Base-by-base conservation (phyloP, 441 rosid species). In the Gossypium aridum region DNA sequence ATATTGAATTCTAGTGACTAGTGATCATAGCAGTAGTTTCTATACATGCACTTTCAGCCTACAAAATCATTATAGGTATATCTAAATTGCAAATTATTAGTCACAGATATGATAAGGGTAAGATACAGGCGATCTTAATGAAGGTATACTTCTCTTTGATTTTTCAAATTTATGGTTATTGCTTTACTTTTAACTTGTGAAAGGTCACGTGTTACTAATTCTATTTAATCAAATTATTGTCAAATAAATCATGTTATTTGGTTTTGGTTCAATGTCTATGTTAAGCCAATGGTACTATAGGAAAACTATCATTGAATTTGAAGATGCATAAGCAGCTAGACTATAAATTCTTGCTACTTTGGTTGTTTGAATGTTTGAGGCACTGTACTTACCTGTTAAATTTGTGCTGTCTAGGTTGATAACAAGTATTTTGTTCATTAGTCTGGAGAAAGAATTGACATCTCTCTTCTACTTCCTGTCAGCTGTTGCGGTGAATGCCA, bases 401-500 rank as follows among this genome's bases (percentile, higher is more conserved):
- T 75, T 23, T 37, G n/a, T 34, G 20, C 68, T 73, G 72, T 59
- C 64, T 75, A 74, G 31, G 59, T 62, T 26, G 62, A 17, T 28
- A 28, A 70, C 49, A 17, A 53, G 39, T 76, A 14, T 22, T 67
- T 61, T 57, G 53, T 72, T 66, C 16, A 59, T 51, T 39, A 22
- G 49, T 51, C n/a, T 47, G 26, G 25, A 49, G 45, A 62, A 37
- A 70, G 13, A 28, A 63, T 12, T 66, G 39, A 8, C 34, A 20
- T 59, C 34, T 68, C 61, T 80, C 70, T 79, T 61, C 55, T 65
- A 80, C 72, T 47, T 76, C 71, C 56, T 75, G 64, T 74, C 96
- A 96, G 99, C 97, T 85, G 97, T 96, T 67, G 99, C 98, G 9
- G 97, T 93, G 79, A 93, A 96, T 82, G 90, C 90, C 75, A 92